A percentile compares a stretch with the other conserved stretches of the same genome.
These are phyloP conservation scores for Talaromyces wortmannii DNA, from an alignment of 495 filamentous ascomycete species.

Conservation along the genomic window DNA sequence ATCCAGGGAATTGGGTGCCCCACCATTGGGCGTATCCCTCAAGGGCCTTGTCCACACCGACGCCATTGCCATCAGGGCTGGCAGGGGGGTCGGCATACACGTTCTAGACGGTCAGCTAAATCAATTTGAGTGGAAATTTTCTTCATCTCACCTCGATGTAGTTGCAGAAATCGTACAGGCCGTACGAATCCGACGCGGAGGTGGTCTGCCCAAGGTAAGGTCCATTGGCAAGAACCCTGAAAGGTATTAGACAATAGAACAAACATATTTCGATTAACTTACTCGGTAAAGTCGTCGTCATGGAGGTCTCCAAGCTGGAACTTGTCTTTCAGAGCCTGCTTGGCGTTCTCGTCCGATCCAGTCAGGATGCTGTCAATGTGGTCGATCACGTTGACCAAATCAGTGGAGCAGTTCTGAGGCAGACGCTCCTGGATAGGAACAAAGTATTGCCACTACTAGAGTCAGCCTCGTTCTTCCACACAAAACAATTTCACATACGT, in stretches of 20 bases:
- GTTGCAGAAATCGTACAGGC: constrained; percentile 50
- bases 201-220: constrained; percentile 55
- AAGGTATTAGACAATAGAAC: constrained; percentile 5
- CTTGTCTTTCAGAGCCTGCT: constrained; percentile 46
- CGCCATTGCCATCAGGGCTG: constrained; percentile 32
- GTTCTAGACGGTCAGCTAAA: constrained; percentile 11
- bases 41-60: constrained; percentile 49
- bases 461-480: not conserved
- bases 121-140: not conserved
- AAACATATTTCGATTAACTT: not conserved
- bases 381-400: constrained; percentile 47
- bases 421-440: constrained; percentile 54
- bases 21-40: constrained; percentile 48
- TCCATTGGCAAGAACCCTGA: constrained; percentile 43
- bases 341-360: constrained; percentile 32
- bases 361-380: constrained; percentile 45
- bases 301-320: constrained; percentile 51
- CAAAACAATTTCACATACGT: constrained; percentile 15
- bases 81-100: constrained; percentile 21
- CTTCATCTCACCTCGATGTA: constrained; percentile 29
- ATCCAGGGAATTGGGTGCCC: constrained; percentile 38
- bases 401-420: constrained; percentile 56
- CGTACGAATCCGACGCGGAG: constrained; percentile 32
- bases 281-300: constrained; percentile 54
- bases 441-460: constrained; percentile 53